Evolutionary conservation across 2,329 filamentous ascomycete species (phyloP).

Genomic region (Xylaria sp.): DNA sequence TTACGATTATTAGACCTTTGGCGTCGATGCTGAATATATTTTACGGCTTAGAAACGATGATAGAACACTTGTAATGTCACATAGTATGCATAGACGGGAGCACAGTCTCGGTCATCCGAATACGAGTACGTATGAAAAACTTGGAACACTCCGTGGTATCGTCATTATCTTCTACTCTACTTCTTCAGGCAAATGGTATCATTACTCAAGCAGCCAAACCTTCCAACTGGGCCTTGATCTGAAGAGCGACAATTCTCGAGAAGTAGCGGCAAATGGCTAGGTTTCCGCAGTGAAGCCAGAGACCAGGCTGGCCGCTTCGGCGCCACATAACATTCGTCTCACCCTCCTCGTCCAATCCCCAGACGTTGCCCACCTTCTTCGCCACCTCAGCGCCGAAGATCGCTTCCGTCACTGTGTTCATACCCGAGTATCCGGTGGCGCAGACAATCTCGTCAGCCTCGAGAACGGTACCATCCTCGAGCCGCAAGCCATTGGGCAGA

Average conservation of each 20-base stretch:
- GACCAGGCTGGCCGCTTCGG: slow-evolving; percentile 54
- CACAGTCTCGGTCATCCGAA: no score
- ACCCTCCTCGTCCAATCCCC: slow-evolving; percentile 54
- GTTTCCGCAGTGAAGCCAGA: slow-evolving; percentile 64
- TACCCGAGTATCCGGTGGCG: slow-evolving; percentile 58
- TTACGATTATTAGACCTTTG: neutral
- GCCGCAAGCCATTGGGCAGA: slow-evolving; percentile 35
- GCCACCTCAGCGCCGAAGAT: slow-evolving; percentile 59
- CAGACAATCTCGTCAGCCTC: slow-evolving; percentile 53
- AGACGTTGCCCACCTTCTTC: slow-evolving; percentile 52
- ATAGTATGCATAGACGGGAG: no score
- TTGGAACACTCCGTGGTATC: no score
- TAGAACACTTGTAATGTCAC: no score
- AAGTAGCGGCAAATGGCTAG: slow-evolving; percentile 57
- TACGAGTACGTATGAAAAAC: no score
- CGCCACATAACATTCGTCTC: slow-evolving; percentile 56
- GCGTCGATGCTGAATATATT: neutral
- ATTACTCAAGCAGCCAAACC: slow-evolving; percentile 19
- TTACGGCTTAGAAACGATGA: no score
- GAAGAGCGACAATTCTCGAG: slow-evolving; percentile 49
- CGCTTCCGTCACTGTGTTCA: slow-evolving; percentile 56
- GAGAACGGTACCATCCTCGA: slow-evolving; percentile 46
- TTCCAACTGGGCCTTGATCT: slow-evolving; percentile 44
- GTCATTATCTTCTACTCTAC: neutral
- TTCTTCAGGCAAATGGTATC: neutral